A percentile compares a stretch with the other conserved stretches of the same genome.
These are phyloP conservation scores for Rubia occidens DNA, from an alignment of 305 asterid species.

Conservation along the genomic window DNA sequence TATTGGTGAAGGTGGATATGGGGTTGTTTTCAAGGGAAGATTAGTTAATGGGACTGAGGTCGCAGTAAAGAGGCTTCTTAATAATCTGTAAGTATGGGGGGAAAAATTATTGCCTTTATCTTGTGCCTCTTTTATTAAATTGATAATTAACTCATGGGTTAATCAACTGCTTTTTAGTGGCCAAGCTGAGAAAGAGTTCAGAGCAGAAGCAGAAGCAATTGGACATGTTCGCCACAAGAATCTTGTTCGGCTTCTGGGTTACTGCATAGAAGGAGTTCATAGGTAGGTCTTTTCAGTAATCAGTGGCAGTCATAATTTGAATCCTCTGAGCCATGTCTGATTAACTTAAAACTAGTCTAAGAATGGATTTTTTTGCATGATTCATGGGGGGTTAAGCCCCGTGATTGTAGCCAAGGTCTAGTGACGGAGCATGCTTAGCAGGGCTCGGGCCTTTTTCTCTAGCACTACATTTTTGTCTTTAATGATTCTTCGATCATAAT, in stretches of 20 bases:
- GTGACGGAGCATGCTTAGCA: conserved; percentile 2
- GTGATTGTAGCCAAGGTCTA: conserved; percentile 11
- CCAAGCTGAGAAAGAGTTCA: conserved; percentile 89
- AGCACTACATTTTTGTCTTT: not conserved
- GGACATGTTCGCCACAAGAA: conserved; percentile 97
- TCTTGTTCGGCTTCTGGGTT: conserved; percentile 87
- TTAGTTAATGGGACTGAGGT: conserved; percentile 81
- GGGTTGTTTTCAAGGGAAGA: conserved; percentile 68
- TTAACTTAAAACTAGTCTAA: not conserved
- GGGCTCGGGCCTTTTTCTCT: not conserved
- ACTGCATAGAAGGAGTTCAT: conserved; percentile 92
- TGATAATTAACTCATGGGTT: conserved; percentile 10
- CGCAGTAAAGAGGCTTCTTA: conserved; percentile 87
- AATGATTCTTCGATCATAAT: not conserved
- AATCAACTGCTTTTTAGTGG: conserved; percentile 44
- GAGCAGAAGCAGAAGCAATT: conserved; percentile 92
- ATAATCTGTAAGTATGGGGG: conserved; percentile 62
- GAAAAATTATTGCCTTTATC: conserved; percentile 1
- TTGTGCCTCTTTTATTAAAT: not conserved
- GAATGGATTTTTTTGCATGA: not conserved
- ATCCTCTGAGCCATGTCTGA: not conserved
- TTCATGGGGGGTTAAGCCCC: not conserved
- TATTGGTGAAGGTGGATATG: conserved; percentile 91
- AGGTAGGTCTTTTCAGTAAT: conserved; percentile 37
- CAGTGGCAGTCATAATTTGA: not conserved